phyloP scores from a whole-genome alignment of 371 early-diverging fungal species.

The Apophysomyces trapeziformis region DNA sequence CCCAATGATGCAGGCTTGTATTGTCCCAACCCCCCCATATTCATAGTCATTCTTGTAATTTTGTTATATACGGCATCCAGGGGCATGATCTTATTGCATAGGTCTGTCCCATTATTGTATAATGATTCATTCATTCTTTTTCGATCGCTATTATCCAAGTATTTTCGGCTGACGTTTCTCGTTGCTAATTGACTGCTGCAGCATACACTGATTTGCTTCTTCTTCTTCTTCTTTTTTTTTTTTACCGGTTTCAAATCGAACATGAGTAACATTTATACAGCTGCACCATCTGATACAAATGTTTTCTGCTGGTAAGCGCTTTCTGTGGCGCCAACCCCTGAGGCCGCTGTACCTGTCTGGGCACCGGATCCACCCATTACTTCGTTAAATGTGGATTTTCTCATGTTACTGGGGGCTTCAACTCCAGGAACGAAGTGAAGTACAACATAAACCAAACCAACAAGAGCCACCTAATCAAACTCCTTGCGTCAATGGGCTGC shows the following conservation, averaged over 20 bases:
- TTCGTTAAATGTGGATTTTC: slow-evolving; percentile 12
- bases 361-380: slow-evolving; percentile 4
- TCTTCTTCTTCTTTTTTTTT: too few relatives aligned
- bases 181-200: too few relatives aligned
- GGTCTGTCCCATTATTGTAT: too few relatives aligned
- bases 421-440: slow-evolving; percentile 19
- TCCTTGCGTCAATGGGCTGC: neutral
- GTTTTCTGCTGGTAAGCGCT: slow-evolving; percentile 14
- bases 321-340: neutral
- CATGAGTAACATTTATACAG: slow-evolving; percentile 3
- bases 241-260: neutral
- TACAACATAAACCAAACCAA: slow-evolving; percentile 14
- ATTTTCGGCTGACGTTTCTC: too few relatives aligned
- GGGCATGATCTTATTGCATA: too few relatives aligned
- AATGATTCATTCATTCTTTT: too few relatives aligned
- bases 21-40: neutral
- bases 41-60: too few relatives aligned
- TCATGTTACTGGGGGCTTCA: slow-evolving; percentile 18
- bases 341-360: neutral
- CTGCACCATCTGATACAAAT: slow-evolving; percentile 12
- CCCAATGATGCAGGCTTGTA: neutral
- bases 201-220: too few relatives aligned
- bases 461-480: slow-evolving; percentile 5
- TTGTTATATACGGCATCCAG: too few relatives aligned
- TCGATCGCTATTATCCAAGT: too few relatives aligned